Conservation (phyloP, 208 protist genomes). For the Naegleria fowleri region DNA sequence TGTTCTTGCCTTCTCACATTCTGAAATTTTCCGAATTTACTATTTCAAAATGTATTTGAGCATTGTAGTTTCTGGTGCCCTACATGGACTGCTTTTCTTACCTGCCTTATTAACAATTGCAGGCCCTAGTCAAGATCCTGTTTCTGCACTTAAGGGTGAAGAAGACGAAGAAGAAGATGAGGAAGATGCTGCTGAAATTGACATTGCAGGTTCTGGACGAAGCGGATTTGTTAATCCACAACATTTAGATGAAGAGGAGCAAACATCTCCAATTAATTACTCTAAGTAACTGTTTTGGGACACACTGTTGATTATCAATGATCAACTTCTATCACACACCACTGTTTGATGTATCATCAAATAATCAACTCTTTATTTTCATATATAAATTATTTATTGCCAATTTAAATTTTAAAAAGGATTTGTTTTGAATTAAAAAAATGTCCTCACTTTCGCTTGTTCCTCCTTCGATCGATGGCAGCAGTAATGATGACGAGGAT, state of each 20-base stretch:
- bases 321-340: too few species aligned
- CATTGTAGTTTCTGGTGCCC: conserved; percentile 51
- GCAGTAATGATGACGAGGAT: too few species aligned
- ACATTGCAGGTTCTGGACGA: neutral
- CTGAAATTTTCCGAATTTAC: conserved; percentile 47
- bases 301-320: too few species aligned
- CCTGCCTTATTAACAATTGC: conserved; percentile 37
- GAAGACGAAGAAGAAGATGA: neutral
- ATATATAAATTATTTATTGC: too few species aligned
- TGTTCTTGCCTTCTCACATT: conserved; percentile 48
- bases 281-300: too few species aligned
- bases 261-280: too few species aligned
- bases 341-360: too few species aligned
- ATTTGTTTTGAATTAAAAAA: too few species aligned
- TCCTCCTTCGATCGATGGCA: too few species aligned
- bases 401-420: too few species aligned
- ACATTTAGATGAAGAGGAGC: neutral
- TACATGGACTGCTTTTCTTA: conserved; percentile 54
- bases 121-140: neutral
- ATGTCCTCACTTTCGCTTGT: too few species aligned
- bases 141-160: neutral
- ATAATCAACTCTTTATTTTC: too few species aligned
- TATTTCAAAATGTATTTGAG: conserved; percentile 58
- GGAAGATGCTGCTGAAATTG: neutral
- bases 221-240: neutral